These are phyloP conservation scores for Trichosporon asahii DNA, from an alignment of 1,284 basidiomycete species.

Conservation along the genomic window DNA sequence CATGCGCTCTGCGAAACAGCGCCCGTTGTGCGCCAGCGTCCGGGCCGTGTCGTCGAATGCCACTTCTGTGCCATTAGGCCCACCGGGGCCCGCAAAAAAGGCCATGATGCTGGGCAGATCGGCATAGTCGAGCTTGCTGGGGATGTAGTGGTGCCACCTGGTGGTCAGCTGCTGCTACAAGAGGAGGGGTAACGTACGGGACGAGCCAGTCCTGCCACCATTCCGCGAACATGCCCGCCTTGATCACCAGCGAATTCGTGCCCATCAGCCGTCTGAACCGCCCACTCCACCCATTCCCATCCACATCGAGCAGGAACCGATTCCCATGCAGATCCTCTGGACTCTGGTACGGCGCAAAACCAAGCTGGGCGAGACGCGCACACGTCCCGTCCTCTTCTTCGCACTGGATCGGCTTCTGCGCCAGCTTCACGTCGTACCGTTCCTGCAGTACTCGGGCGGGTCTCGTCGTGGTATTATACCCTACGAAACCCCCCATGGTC, in stretches of 20 bases:
- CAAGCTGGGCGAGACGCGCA: conserved; percentile 45
- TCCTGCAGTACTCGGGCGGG: conserved; percentile 30
- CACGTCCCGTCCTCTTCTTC: conserved; percentile 50
- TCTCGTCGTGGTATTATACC: conserved; percentile 21
- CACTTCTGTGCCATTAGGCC: conserved; percentile 23
- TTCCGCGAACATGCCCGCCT: conserved; percentile 51
- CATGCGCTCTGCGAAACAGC: conserved; percentile 50
- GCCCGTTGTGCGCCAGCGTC: conserved; percentile 47
- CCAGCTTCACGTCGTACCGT: conserved; percentile 48
- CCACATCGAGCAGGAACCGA: conserved; percentile 38
- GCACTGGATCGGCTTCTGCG: conserved; percentile 41
- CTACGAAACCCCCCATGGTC: conserved; percentile 19
- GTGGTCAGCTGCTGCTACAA: not conserved
- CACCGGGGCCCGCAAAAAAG: conserved; percentile 48
- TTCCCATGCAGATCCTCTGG: not conserved
- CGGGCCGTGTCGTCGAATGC: conserved; percentile 51
- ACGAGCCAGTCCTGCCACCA: conserved; percentile 51
- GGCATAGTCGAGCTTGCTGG: conserved; percentile 48
- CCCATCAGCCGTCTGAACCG: conserved; percentile 50
- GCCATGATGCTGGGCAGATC: conserved; percentile 49
- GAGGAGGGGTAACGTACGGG: conserved; percentile 33
- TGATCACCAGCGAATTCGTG: conserved; percentile 54
- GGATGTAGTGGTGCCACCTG: conserved; percentile 52
- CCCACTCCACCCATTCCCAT: conserved; percentile 54
- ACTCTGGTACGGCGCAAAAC: conserved; percentile 38